phyloP scores from a whole-genome alignment of 164 flowering plant genomes.

The Brasenia schreberi region DNA sequence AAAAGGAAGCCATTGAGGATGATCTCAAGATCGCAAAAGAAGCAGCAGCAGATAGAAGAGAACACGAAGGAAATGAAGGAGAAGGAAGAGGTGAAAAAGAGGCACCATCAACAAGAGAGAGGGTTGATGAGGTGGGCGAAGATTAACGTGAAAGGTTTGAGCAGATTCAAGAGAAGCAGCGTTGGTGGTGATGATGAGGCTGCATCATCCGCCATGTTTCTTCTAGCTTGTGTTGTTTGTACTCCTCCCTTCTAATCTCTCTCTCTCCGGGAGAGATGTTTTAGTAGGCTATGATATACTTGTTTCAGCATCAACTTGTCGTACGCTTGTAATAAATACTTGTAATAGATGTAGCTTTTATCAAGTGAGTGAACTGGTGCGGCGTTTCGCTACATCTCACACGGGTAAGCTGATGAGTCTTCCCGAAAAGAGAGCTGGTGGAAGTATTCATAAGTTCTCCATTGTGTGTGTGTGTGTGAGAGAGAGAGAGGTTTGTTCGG shows the following conservation, averaged over 20 bases:
- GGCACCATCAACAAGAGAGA: slow-evolving; percentile 15
- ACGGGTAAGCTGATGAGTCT: no score
- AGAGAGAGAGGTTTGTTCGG: no score
- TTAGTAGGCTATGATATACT: background rate
- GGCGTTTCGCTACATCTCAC: no score
- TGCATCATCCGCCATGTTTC: slow-evolving; percentile 65
- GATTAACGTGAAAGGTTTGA: slow-evolving; percentile 22
- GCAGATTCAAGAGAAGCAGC: slow-evolving; percentile 67
- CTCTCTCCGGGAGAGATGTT: background rate
- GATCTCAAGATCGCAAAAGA: background rate
- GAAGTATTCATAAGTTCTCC: no score
- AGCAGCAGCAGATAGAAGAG: background rate
- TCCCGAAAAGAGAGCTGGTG: no score
- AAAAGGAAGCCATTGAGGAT: background rate
- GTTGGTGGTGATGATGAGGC: slow-evolving; percentile 60
- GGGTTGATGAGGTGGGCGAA: slow-evolving; percentile 26
- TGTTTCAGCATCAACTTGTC: no score
- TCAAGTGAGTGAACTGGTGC: no score
- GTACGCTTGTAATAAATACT: background rate
- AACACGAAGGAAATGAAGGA: background rate
- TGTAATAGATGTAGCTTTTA: no score
- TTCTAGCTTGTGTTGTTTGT: slow-evolving; percentile 76
- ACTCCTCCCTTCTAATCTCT: slow-evolving; percentile 18
- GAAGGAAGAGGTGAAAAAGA: slow-evolving; percentile 9
- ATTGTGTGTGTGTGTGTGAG: no score